Percentiles rank a stretch among this genome's conserved stretches.
Evolutionary conservation across 208 protist species (phyloP).

Genomic region (Novymonas esmeraldas): DNA sequence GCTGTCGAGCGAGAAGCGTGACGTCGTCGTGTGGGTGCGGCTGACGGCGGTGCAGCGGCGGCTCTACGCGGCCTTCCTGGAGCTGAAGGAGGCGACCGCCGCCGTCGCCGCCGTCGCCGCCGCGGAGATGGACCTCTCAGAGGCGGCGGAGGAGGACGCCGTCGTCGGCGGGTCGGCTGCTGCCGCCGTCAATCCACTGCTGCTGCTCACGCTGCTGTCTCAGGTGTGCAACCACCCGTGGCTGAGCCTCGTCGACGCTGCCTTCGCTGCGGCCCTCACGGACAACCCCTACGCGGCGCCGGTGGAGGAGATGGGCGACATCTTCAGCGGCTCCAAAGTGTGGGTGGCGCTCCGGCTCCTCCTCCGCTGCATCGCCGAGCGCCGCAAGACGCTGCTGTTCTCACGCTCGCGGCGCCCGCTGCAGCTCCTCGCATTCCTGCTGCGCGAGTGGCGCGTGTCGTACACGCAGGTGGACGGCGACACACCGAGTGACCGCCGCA

Average conservation of each 20-base stretch:
- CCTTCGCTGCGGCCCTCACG: conserved; percentile 46
- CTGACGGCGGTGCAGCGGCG: conserved; percentile 56
- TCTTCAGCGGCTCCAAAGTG: conserved; percentile 70
- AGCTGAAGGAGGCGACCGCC: conserved; percentile 24
- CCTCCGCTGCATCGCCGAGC: conserved; percentile 34
- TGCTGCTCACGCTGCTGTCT: conserved; percentile 67
- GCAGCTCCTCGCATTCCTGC: conserved; percentile 46
- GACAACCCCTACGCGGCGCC: conserved; percentile 27
- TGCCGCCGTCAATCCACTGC: conserved; percentile 59
- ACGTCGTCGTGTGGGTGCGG: conserved; percentile 81
- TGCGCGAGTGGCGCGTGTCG: conserved; percentile 42
- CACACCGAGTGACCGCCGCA: conserved; percentile 44
- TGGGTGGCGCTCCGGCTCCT: conserved; percentile 58
- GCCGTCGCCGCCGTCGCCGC: conserved; percentile 8
- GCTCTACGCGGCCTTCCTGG: conserved; percentile 69
- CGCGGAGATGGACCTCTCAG: conserved; percentile 10
- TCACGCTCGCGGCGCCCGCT: conserved; percentile 78
- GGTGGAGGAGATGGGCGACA: conserved; percentile 53
- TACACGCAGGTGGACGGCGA: conserved; percentile 77
- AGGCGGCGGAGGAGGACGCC: conserved; percentile 2
- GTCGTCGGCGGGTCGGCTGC: not conserved
- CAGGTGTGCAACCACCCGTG: conserved; percentile 85
- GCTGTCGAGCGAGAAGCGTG: conserved; percentile 56
- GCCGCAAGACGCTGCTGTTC: conserved; percentile 78
- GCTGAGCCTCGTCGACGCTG: conserved; percentile 61